phyloP scores from a whole-genome alignment of 225 moss, liverwort and hornwort genomes.

The Anthoceros angustus region DNA sequence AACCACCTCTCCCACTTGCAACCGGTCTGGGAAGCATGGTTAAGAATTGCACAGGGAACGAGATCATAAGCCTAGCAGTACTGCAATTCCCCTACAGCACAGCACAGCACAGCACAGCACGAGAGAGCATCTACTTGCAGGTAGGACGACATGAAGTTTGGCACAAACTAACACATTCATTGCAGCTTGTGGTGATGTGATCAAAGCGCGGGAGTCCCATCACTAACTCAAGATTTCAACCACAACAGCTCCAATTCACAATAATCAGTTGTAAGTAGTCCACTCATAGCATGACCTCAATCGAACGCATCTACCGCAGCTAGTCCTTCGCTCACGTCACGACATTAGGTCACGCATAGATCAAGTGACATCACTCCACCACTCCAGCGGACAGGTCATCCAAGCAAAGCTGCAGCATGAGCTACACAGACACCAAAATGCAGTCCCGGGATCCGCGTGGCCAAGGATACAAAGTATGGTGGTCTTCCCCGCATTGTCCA shows the following conservation, averaged over 20 bases:
- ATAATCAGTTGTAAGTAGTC: too few relatives aligned
- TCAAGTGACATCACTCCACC: neutral
- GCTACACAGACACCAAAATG: neutral
- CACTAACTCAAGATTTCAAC: too few relatives aligned
- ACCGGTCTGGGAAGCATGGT: conserved; percentile 37
- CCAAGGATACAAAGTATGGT: conserved; percentile 89
- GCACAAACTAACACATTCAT: too few relatives aligned
- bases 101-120: too few relatives aligned
- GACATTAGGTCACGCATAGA: neutral
- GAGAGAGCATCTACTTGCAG: too few relatives aligned
- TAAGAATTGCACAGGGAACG: conserved; percentile 11
- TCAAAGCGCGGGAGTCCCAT: too few relatives aligned
- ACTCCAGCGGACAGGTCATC: neutral
- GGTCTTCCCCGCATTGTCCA: conserved; percentile 89
- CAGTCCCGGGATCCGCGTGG: neutral
- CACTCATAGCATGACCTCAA: too few relatives aligned
- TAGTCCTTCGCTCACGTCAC: too few relatives aligned
- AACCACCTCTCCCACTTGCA: conserved; percentile 78
- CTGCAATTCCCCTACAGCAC: neutral
- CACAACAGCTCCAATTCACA: too few relatives aligned
- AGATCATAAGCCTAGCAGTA: neutral
- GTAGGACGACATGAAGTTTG: too few relatives aligned
- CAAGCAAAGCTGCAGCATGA: neutral
- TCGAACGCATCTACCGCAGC: too few relatives aligned
- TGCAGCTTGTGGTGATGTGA: too few relatives aligned